Base-by-base conservation (phyloP, 2,329 filamentous ascomycete genomes). In the Pseudocercospora macadamiae region DNA sequence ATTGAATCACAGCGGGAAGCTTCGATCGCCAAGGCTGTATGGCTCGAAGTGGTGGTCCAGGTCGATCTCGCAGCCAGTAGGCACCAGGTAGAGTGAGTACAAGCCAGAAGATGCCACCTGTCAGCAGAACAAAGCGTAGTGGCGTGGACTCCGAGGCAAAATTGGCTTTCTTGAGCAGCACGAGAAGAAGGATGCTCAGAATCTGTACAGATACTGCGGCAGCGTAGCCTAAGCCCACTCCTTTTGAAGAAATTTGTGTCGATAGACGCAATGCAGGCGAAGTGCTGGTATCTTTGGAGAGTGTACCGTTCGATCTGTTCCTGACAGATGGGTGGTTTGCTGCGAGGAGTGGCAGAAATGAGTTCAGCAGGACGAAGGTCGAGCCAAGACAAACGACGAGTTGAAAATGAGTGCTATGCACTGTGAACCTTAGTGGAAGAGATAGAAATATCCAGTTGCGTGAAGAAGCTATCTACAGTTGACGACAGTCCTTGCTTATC, bases 361-460 rank as follows among this genome's bases (percentile, higher is more conserved):
- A 95, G 76, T 97, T 97, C 21, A 97, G 80, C n/a, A 97, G 80
- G 2, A 96, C 93, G 73, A 96, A 97, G 0, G 91, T 96, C n/a
- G 91, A 92, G 16, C 93, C 93, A 66, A 96, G 91, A 36, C 90
- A 92, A 1, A 90, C 93, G 70, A n/a, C n/a, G n/a, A 42, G 37
- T 42, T 42, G 18, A 42, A 42, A 42, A 42, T 42, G 16, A 42
- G 37, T 32, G 28, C 28, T 7, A 12, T 6, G 30, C 30, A 32
- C 30, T 18, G 23, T 32, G 45, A 28, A 25, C 30, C 28, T 32
- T 32, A 32, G 28, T 32, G 12, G 28, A 32, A 32, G 28, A 32
- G 28, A 32, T 32, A 32, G 28, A 32, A 32, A 12, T 32, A 32
- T 32, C 28, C 12, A 32, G 28, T 32, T 32, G 12, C 28, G 28